These are phyloP conservation scores for Sporothrix luriei DNA, from an alignment of 2,329 filamentous ascomycete genomes.

Conservation along the genomic window DNA sequence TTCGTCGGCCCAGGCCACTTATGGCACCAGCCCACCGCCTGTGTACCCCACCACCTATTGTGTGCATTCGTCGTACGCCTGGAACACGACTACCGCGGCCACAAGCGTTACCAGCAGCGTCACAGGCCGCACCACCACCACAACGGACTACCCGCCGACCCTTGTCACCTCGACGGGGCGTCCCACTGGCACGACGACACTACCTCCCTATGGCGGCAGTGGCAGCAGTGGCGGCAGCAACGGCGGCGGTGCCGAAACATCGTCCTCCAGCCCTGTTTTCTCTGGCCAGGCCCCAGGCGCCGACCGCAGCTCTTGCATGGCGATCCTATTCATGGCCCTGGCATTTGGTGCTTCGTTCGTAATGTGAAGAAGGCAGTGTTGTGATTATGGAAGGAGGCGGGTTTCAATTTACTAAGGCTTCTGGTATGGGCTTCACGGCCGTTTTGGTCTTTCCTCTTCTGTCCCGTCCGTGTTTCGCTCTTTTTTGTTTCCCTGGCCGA, in stretches of 20 bases:
- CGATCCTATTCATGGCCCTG: constrained; percentile 9
- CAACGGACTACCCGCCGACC: neutral
- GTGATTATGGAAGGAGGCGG: neutral
- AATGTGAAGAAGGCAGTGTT: neutral
- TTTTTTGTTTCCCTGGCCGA: neutral
- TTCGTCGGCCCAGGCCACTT: constrained; percentile 2
- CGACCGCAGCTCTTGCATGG: neutral
- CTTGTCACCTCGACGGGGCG: constrained; percentile 1
- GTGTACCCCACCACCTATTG: neutral
- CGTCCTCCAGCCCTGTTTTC: constrained; percentile 3
- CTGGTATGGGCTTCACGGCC: neutral
- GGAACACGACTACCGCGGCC: neutral
- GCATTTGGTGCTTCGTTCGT: constrained; percentile 14
- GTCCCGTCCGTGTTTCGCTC: neutral
- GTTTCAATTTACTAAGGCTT: neutral
- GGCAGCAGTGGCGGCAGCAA: neutral
- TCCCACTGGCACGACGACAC: neutral
- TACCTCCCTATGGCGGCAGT: constrained; percentile 7
- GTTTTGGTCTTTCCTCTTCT: neutral
- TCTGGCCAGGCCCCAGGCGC: constrained; percentile 5
- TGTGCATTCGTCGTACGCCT: constrained; percentile 18
- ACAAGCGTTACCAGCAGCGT: neutral
- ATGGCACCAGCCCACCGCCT: constrained; percentile 2
- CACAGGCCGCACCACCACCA: neutral
- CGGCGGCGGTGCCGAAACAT: neutral